Evolutionary conservation across 2,329 filamentous ascomycete species (phyloP).

Genomic region (Aspergillus sp.): DNA sequence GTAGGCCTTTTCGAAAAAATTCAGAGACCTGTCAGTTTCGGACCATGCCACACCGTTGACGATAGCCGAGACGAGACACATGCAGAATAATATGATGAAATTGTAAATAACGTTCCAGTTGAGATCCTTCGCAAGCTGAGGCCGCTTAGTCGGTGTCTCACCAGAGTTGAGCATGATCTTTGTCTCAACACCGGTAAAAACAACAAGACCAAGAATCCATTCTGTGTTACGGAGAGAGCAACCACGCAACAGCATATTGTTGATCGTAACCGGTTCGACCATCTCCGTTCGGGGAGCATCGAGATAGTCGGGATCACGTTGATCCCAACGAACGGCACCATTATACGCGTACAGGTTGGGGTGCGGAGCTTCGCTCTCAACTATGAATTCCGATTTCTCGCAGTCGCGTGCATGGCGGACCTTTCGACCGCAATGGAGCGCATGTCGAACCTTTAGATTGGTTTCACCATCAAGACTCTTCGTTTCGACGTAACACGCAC

Average conservation of each 20-base stretch:
- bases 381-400: slow-evolving; percentile 79
- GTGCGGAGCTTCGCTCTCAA: slow-evolving; percentile 89
- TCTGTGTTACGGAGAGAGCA: slow-evolving; percentile 94
- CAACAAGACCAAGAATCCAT: slow-evolving; percentile 87
- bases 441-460: slow-evolving; percentile 91
- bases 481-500: slow-evolving; percentile 95
- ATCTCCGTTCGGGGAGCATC: slow-evolving; percentile 69
- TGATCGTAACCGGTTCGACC: slow-evolving; percentile 90
- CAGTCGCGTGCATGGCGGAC: slow-evolving; percentile 90
- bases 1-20: slow-evolving; percentile 83
- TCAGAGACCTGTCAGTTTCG: slow-evolving; percentile 69
- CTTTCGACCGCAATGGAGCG: slow-evolving; percentile 77
- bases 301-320: slow-evolving; percentile 64
- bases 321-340: slow-evolving; percentile 83
- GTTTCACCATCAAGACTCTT: slow-evolving; percentile 98
- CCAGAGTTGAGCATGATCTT: slow-evolving; percentile 99
- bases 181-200: slow-evolving; percentile 93
- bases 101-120: slow-evolving; percentile 99
- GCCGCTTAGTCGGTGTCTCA: slow-evolving; percentile 89
- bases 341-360: slow-evolving; percentile 95
- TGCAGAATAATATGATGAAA: slow-evolving; percentile 81
- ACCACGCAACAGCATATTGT: slow-evolving; percentile 90
- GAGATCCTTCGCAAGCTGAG: slow-evolving; percentile 85
- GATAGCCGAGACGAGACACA: slow-evolving; percentile 84
- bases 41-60: slow-evolving; percentile 82